These are phyloP conservation scores for Panus rudis DNA, from an alignment of 768 basidiomycete species.

Conservation along the genomic window DNA sequence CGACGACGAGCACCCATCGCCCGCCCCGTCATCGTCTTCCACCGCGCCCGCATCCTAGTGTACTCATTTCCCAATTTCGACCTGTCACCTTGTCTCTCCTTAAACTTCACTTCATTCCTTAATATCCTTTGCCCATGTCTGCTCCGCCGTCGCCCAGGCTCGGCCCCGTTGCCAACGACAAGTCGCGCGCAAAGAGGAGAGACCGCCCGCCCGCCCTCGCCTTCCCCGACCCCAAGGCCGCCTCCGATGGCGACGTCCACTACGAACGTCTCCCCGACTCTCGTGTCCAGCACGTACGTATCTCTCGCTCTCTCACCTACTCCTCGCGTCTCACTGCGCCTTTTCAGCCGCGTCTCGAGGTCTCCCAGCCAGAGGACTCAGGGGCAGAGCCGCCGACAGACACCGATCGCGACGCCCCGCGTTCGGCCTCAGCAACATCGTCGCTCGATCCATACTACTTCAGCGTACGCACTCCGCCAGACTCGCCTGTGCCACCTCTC, in stretches of 20 bases:
- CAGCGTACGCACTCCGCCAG: constrained; percentile 60
- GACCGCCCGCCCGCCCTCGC: constrained; percentile 50
- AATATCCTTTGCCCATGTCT: constrained; percentile 35
- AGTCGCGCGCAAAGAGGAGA: constrained; percentile 34
- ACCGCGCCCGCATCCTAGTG: constrained; percentile 6
- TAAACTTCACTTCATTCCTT: constrained; percentile 29
- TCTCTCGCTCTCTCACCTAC: constrained; percentile 1
- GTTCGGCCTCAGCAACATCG: constrained; percentile 69
- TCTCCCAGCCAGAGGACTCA: constrained; percentile 32
- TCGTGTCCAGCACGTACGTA: constrained; percentile 29
- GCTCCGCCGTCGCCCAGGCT: constrained; percentile 28
- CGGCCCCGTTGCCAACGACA: constrained; percentile 35
- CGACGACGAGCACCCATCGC: constrained; percentile 1
- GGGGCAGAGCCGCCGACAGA: constrained; percentile 25
- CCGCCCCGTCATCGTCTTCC: constrained; percentile 1
- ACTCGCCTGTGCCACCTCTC: constrained; percentile 50
- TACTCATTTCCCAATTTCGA: constrained; percentile 12
- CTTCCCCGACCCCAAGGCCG: constrained; percentile 31
- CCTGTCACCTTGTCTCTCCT: constrained; percentile 25
- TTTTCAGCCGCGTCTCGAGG: constrained; percentile 39
- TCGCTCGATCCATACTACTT: constrained; percentile 90
- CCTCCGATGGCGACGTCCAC: constrained; percentile 33
- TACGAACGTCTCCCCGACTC: constrained; percentile 29
- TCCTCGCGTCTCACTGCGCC: constrained; percentile 10
- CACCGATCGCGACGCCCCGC: constrained; percentile 43